Percentiles rank a stretch among this genome's conserved stretches.
Conservation (phyloP, 2,329 filamentous ascomycete species). For the Metarhizium rileyi region DNA sequence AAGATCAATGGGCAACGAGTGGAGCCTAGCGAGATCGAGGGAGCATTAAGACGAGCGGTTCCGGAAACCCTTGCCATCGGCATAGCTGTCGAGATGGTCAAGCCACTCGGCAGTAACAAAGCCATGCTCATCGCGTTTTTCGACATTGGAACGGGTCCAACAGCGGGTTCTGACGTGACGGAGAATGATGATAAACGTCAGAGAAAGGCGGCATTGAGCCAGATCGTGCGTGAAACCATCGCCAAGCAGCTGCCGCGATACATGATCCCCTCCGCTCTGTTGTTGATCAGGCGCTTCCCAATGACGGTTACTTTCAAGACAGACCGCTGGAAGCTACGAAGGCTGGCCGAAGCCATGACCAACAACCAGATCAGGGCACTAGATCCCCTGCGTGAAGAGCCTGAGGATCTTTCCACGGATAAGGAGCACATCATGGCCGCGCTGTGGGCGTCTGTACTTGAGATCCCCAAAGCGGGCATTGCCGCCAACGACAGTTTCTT, state of each 20-base stretch:
- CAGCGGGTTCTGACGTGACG: neutral
- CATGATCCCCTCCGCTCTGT: neutral
- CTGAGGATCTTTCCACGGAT: too few species aligned
- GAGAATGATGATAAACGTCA: neutral
- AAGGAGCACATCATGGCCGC: too few species aligned
- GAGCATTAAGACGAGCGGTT: neutral
- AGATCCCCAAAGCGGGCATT: too few species aligned
- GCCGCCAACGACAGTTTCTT: too few species aligned
- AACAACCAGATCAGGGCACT: too few species aligned
- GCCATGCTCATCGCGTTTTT: neutral
- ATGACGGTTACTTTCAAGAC: neutral
- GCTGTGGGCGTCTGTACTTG: too few species aligned
- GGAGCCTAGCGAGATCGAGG: conserved; percentile 19
- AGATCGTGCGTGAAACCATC: neutral
- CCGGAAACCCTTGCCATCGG: neutral
- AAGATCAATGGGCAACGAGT: conserved; percentile 19
- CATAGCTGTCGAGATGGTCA: neutral
- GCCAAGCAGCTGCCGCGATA: neutral
- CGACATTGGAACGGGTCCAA: too few species aligned
- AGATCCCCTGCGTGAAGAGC: too few species aligned
- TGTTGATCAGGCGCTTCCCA: neutral
- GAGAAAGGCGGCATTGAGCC: neutral
- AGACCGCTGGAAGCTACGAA: neutral
- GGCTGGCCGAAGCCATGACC: too few species aligned
- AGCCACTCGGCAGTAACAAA: neutral